These are phyloP conservation scores for Fusarium tjaetaba DNA, from an alignment of 2,329 filamentous ascomycete species.

Conservation along the genomic window DNA sequence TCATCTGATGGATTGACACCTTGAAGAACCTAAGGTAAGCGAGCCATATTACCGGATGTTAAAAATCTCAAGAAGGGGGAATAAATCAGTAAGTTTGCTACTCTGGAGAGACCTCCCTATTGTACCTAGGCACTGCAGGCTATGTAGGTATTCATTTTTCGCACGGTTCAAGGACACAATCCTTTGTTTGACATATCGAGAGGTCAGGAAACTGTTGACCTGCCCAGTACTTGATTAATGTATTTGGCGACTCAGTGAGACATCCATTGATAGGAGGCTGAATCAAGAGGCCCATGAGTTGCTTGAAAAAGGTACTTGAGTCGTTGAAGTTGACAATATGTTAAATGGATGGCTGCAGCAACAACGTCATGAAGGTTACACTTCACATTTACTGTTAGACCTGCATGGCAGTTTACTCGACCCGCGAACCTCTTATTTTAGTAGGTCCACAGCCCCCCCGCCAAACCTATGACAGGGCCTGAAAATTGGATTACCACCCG, in stretches of 20 bases:
- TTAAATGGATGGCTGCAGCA: neutral
- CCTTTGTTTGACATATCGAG: neutral
- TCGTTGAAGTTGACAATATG: neutral
- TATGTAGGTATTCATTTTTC: neutral
- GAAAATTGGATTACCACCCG: conserved; percentile 37
- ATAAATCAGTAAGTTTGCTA: neutral
- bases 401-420: neutral
- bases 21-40: neutral
- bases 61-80: neutral
- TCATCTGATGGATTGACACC: neutral
- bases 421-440: neutral
- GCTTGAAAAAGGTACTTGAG: neutral
- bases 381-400: neutral
- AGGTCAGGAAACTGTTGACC: neutral
- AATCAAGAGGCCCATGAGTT: neutral
- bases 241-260: neutral
- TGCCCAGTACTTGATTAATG: too few relatives aligned
- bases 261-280: neutral
- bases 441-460: conserved; percentile 43
- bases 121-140: neutral
- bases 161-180: neutral
- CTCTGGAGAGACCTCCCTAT: neutral
- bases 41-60: neutral
- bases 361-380: conserved; percentile 21
- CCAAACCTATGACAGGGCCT: conserved; percentile 32